Conservation (phyloP, 306 rosid species). For the Pterocarpus macrocarpus region DNA sequence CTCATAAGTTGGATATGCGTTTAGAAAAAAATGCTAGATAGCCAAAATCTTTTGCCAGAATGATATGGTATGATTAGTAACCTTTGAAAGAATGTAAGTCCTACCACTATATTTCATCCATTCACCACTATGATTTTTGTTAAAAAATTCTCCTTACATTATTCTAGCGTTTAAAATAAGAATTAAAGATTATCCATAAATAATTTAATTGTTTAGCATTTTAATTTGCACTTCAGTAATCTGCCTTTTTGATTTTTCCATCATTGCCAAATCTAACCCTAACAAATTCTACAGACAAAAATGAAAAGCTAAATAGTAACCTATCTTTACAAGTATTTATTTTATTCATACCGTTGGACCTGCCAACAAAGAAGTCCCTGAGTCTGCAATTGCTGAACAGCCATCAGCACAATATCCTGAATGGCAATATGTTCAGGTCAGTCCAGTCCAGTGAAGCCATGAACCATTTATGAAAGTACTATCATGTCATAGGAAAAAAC, state of each 20-base stretch:
- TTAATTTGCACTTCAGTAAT: not conserved
- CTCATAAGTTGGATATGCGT: not conserved
- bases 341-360: slow-evolving; percentile 85
- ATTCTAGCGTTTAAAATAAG: not conserved
- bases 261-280: not conserved
- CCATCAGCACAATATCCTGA: slow-evolving; percentile 79
- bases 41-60: too few relatives aligned
- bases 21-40: not conserved
- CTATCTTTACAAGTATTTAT: slow-evolving; percentile 22
- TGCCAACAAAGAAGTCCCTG: slow-evolving; percentile 92
- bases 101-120: too few relatives aligned
- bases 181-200: not conserved
- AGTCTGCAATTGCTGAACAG: slow-evolving; percentile 92
- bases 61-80: too few relatives aligned
- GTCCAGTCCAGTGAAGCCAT: slow-evolving; percentile 15
- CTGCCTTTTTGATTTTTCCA: too few relatives aligned
- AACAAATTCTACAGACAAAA: slow-evolving; percentile 17
- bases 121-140: too few relatives aligned
- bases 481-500: slow-evolving; percentile 22
- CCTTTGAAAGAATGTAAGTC: too few relatives aligned
- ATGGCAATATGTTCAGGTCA: slow-evolving; percentile 45
- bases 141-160: too few relatives aligned
- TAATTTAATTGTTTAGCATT: too few relatives aligned
- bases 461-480: not conserved
- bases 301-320: slow-evolving; percentile 24